Base-by-base conservation (phyloP, 257 asterid genomes). In the Solanum lycopersicoides region DNA sequence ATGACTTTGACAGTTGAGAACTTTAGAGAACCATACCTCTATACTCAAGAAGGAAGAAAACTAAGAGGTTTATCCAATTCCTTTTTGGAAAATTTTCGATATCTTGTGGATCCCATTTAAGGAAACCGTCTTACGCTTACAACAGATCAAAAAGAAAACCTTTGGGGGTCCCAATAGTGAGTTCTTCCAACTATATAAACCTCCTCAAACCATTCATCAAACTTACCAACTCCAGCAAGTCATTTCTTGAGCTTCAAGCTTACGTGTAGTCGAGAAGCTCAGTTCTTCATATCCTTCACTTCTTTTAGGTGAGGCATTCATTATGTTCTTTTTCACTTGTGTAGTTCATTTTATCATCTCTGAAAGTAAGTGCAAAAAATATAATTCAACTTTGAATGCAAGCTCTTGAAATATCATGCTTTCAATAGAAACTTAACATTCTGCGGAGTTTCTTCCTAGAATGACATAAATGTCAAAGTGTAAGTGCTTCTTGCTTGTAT, bases 141-240 rank as follows among this genome's bases (percentile, higher is more conserved):
- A 77, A 44, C 42, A 76, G 85, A 66, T 37, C 10, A 9, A 30
- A 89, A 23, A 59, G 21, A 86, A 3, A 77, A 39, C 69, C 44
- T 39, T 41, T 56, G 89, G 89, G 94, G 88, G 25, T 28, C 94
- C 98, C 93, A 91, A 86, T 20, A 66, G 45, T 80, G 86, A 71
- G 87, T 82, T 23, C 69, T 89, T 56, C 37, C 85, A 86, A 88
- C 89, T 94, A 94, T 94, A 92, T 91, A 94, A 87, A 74, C 91
- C 91, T 76, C 82, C 89, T 74, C 91, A 85, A 41, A 88, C 89
- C 93, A 89, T 90, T 88, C 90, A 86, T 86, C 85, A 86, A 91
- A 84, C 71, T 89, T 95, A 90, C 91, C 90, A 89, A 80, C 87
- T 84, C 63, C 84, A 82, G 76, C 88, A 77, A 88, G 77, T 76